These are phyloP conservation scores for Tulasnella sp. DNA, from an alignment of 768 basidiomycete species.

Conservation along the genomic window DNA sequence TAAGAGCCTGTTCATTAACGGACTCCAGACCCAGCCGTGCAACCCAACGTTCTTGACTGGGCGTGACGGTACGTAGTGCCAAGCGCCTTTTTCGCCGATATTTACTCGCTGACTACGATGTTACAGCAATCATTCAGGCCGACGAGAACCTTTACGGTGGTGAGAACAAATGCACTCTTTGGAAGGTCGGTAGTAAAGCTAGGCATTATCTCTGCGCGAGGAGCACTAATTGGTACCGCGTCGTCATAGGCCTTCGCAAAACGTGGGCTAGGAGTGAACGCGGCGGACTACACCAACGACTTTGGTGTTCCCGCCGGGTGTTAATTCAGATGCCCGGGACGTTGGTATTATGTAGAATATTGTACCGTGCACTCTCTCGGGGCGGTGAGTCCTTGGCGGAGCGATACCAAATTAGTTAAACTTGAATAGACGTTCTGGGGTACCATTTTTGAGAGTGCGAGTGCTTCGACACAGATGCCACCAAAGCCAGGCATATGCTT, in stretches of 20 bases:
- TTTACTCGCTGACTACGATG: slow-evolving; percentile 21
- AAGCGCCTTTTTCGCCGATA: background rate
- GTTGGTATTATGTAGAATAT: too few relatives aligned
- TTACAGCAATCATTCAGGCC: slow-evolving; percentile 31
- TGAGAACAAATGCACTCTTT: slow-evolving; percentile 35
- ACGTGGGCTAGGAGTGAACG: slow-evolving; percentile 35
- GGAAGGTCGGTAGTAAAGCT: slow-evolving; percentile 19
- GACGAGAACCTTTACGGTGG: slow-evolving; percentile 37
- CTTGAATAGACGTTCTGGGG: too few relatives aligned
- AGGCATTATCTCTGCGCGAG: background rate
- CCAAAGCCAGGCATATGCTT: too few relatives aligned
- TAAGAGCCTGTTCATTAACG: background rate
- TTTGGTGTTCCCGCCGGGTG: slow-evolving; percentile 25
- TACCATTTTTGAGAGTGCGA: too few relatives aligned
- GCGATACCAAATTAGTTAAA: too few relatives aligned
- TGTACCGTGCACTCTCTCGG: too few relatives aligned
- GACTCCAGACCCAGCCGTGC: slow-evolving; percentile 16
- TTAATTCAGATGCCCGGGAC: too few relatives aligned
- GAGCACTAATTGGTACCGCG: background rate
- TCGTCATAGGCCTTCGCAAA: slow-evolving; percentile 33
- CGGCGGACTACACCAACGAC: slow-evolving; percentile 27
- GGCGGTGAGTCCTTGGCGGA: too few relatives aligned
- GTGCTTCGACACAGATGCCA: too few relatives aligned
- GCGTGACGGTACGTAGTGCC: slow-evolving; percentile 40
- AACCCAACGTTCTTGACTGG: slow-evolving; percentile 26